Evolutionary conservation across 164 flowering plant species (phyloP).

Genomic region (Vitis rotundifolia): DNA sequence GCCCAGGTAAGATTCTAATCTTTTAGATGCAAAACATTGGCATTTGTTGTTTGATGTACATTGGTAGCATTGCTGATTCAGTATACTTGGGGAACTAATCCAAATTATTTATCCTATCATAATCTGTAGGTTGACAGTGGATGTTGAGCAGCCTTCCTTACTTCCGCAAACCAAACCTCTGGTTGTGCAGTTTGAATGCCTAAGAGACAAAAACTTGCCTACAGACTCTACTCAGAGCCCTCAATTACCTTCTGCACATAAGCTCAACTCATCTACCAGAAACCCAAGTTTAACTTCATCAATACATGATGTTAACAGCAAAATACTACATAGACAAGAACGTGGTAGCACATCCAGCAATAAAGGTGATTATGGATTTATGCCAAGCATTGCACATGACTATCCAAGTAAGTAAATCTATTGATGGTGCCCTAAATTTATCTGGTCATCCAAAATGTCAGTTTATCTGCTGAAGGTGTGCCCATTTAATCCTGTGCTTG

Average conservation of each 20-base stretch:
- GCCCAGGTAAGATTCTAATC: constrained; percentile 28
- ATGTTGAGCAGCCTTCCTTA: constrained; percentile 18
- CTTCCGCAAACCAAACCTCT: constrained; percentile 7
- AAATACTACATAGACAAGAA: constrained; percentile 2
- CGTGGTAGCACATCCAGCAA: constrained; percentile 2
- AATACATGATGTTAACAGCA: constrained; percentile 3
- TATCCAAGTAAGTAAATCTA: constrained; percentile 15
- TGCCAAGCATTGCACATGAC: constrained; percentile 13
- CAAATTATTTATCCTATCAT: background rate
- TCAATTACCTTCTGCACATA: constrained; percentile 14
- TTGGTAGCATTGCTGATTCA: background rate
- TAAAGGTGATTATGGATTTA: constrained; percentile 3
- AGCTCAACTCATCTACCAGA: constrained; percentile 2
- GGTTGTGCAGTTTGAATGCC: constrained; percentile 11
- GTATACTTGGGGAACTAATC: background rate
- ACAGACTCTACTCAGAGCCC: constrained; percentile 17
- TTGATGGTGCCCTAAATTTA: constrained; percentile 12
- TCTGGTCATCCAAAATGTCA: constrained; percentile 22
- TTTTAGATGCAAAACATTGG: background rate
- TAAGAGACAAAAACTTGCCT: constrained; percentile 15
- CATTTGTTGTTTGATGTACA: background rate
- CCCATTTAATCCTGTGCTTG: background rate
- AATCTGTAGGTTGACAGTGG: constrained; percentile 24
- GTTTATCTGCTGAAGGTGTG: constrained; percentile 2
- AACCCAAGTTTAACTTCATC: constrained; percentile 10